Base-by-base conservation (phyloP, 1,284 basidiomycete species). In the Cronartium quercuum region DNA sequence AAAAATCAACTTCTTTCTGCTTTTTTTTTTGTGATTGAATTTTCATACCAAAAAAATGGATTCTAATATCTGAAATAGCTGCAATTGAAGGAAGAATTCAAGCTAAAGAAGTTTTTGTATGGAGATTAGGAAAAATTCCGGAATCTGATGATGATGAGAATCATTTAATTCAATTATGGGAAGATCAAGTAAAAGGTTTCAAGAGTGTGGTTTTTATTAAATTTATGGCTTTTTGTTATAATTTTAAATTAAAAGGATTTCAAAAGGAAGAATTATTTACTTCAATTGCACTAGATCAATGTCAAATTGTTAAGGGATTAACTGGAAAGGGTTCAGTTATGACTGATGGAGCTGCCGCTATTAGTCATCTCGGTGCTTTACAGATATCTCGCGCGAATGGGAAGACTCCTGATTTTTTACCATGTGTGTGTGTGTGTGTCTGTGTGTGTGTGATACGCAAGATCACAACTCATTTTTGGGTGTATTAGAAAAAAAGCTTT, bases 341-440 rank as follows among this genome's bases (percentile, higher is more conserved):
- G 69, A 73, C 69, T 29, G 69, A 73, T 51, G 69, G 69, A 24
- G 61, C 69, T 37, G 69, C 58, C 15, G 61, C 61, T 9, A 64
- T 73, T 62, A 73, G 69, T 65, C 69, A 62, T 9, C 34, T 37
- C 2, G 69, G 62, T 6, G 69, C 69, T n/a, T 9, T 10, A n/a
- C 38, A 38, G 0, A 64, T 73, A 15, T 65, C 42, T 10, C 37
- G 55, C n/a, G 35, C 15, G 0, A 15, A 38, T 10, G 69, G 62
- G 18, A 24, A 18, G 35, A 37, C 18, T 9, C 38, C 42, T 9
- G 44, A 55, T n/a, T 29, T 42, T 37, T 73, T 73, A 40, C 69
- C 69, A 3, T 40, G 69, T 73, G 42, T 40, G 61, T 41, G 15
- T 21, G 9, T 18, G 18, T 69, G 18, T 60, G 13, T 18, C 3